Evolutionary conservation across 768 basidiomycete species (phyloP).

Genomic region (Cyathus striatus): DNA sequence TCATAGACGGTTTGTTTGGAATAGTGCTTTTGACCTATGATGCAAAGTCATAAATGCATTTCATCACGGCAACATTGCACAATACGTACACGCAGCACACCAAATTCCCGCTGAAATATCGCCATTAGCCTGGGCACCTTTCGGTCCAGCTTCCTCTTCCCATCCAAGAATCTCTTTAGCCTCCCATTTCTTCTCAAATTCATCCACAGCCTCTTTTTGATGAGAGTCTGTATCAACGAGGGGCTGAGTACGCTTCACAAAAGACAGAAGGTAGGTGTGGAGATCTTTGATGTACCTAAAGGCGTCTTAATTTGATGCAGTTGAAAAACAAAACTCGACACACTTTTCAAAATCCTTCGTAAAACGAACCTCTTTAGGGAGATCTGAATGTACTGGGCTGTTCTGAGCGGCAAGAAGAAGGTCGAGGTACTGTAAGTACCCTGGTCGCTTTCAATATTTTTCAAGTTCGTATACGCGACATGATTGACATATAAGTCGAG

Average conservation of each 20-base stretch:
- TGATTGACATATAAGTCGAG: constrained; percentile 90
- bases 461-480: constrained; percentile 84
- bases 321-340: constrained; percentile 19
- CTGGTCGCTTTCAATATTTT: constrained; percentile 75
- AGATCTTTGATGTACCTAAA: constrained; percentile 79
- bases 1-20: constrained; percentile 98
- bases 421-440: constrained; percentile 93
- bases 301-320: constrained; percentile 6
- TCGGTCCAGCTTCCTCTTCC: constrained; percentile 49
- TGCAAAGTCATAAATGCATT: neutral
- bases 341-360: constrained; percentile 79
- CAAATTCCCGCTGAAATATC: constrained; percentile 63
- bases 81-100: constrained; percentile 84
- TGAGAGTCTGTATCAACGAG: constrained; percentile 71
- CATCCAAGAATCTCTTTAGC: constrained; percentile 71
- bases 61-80: constrained; percentile 21
- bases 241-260: constrained; percentile 80
- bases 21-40: constrained; percentile 86
- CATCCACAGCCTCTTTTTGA: constrained; percentile 55
- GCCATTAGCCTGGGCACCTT: constrained; percentile 40
- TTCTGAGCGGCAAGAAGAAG: constrained; percentile 65
- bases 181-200: constrained; percentile 82
- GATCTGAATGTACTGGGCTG: constrained; percentile 58
- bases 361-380: constrained; percentile 60
- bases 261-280: constrained; percentile 81